Conservation (phyloP, 2,329 filamentous ascomycete species). For the Colletotrichum sp. region DNA sequence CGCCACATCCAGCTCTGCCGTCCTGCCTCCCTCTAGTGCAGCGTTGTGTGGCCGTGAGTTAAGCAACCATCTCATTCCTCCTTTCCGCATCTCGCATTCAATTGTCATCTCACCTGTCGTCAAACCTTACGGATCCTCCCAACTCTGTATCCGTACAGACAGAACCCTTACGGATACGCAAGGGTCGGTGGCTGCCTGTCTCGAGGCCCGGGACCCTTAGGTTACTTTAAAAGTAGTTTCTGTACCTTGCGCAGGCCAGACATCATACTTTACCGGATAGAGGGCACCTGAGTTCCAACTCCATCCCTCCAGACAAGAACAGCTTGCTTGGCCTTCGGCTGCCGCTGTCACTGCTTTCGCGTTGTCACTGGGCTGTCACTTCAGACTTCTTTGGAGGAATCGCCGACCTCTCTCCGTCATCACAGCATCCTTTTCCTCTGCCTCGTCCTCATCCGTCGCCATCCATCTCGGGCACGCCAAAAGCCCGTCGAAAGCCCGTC, state of each 20-base stretch:
- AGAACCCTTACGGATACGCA: background rate
- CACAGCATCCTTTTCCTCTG: background rate
- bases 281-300: background rate
- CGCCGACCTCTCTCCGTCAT: background rate
- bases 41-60: background rate
- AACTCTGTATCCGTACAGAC: background rate
- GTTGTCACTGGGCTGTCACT: background rate
- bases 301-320: background rate
- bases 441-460: background rate
- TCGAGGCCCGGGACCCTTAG: background rate
- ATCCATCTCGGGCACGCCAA: background rate
- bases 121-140: background rate
- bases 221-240: background rate
- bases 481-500: background rate
- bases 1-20: background rate
- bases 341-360: background rate
- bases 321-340: background rate
- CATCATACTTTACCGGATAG: background rate
- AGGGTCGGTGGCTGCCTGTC: background rate
- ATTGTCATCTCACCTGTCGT: background rate
- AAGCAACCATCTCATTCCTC: background rate
- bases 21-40: background rate
- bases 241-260: background rate
- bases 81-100: background rate
- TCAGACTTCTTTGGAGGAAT: background rate